These are phyloP conservation scores for Mycena metata DNA, from an alignment of 768 basidiomycete genomes.

Conservation along the genomic window DNA sequence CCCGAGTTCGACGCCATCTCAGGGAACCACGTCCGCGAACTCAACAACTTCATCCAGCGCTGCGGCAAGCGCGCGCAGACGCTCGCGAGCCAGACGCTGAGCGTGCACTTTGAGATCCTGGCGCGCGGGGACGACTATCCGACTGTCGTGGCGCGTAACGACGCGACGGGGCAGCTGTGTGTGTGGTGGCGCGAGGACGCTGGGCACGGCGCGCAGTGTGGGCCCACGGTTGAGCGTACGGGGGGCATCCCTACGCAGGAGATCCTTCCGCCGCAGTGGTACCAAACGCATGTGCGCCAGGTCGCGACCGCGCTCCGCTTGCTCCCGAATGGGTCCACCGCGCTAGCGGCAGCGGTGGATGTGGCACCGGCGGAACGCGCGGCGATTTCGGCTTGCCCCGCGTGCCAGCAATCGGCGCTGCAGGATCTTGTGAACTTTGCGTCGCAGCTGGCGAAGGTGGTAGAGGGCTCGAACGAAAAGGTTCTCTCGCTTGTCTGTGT, in stretches of 20 bases:
- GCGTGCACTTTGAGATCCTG: conserved; percentile 7
- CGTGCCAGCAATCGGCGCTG: conserved; percentile 18
- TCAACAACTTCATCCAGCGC: conserved; percentile 26
- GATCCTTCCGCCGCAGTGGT: conserved; percentile 21
- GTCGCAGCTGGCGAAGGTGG: conserved; percentile 8
- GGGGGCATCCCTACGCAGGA: conserved; percentile 21
- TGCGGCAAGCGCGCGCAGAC: conserved; percentile 21
- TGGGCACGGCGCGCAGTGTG: conserved; percentile 7
- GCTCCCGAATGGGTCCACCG: conserved; percentile 21
- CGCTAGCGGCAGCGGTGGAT: conserved; percentile 1
- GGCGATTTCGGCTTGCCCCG: conserved; percentile 11
- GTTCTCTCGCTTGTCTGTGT: neutral
- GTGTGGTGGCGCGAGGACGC: conserved; percentile 24
- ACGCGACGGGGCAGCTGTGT: neutral
- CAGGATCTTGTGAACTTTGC: conserved; percentile 22
- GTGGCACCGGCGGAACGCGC: no score
- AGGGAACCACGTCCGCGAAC: conserved; percentile 22
- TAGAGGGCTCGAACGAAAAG: conserved; percentile 21
- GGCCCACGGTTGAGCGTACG: conserved; percentile 2
- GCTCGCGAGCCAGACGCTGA: neutral
- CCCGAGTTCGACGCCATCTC: conserved; percentile 22
- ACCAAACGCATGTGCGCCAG: conserved; percentile 12
- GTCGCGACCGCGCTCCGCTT: conserved; percentile 17
- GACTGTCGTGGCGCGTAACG: neutral
- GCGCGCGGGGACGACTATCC: neutral